Evolutionary conservation across 345 rosid species (phyloP).

Genomic region (Salix udensis): DNA sequence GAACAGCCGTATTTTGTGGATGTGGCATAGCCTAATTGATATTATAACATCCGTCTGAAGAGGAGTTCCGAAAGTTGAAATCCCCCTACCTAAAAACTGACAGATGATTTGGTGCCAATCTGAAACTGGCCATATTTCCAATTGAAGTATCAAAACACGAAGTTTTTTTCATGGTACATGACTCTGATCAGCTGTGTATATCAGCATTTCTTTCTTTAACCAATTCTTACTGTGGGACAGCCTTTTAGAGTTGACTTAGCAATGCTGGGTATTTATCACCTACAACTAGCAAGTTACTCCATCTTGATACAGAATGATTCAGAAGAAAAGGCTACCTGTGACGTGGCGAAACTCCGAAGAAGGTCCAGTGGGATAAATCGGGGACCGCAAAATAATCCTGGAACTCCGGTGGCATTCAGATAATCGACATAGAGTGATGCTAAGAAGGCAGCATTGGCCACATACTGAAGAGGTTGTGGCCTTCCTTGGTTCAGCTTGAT

Average conservation of each 20-base stretch:
- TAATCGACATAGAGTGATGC: constrained; percentile 74
- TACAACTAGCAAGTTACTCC: background rate
- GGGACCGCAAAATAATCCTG: constrained; percentile 65
- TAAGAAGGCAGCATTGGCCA: constrained; percentile 68
- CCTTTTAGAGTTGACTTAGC: background rate
- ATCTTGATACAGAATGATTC: background rate
- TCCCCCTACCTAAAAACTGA: background rate
- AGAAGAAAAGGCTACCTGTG: constrained; percentile 44
- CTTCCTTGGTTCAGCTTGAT: constrained; percentile 49
- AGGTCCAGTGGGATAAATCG: constrained; percentile 28
- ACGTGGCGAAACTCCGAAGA: constrained; percentile 55
- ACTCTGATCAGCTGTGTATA: background rate
- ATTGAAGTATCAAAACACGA: background rate
- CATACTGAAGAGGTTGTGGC: constrained; percentile 60
- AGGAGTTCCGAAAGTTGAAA: background rate
- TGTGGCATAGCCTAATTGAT: background rate
- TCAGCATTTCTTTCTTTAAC: background rate
- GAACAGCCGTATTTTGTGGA: background rate
- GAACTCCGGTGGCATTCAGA: constrained; percentile 56
- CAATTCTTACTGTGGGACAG: background rate
- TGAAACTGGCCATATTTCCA: background rate
- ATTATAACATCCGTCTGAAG: background rate
- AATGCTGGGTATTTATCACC: background rate
- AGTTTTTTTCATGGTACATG: background rate
- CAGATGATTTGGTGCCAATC: background rate